Evolutionary conservation across 1,284 basidiomycete species (phyloP).

Genomic region (Rhodotorula sp.): DNA sequence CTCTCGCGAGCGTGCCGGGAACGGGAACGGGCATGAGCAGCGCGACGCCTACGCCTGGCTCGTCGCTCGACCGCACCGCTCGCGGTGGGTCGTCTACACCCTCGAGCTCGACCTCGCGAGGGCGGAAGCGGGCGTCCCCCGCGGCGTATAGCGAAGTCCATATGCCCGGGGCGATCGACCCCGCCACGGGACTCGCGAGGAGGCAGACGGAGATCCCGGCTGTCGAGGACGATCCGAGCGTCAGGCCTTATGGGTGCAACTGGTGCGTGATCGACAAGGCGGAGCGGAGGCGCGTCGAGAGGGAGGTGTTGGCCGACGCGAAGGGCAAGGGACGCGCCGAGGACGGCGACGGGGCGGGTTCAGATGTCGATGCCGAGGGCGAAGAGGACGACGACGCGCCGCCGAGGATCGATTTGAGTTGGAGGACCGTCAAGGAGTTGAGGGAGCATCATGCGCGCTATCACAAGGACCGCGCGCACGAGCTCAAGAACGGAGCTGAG

Average conservation of each 20-base stretch:
- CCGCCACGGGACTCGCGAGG: conserved; percentile 5
- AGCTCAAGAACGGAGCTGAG: conserved; percentile 3
- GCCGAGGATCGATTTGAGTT: conserved; percentile 3
- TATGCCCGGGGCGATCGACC: not conserved
- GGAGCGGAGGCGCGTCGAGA: not conserved
- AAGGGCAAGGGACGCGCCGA: conserved; percentile 9
- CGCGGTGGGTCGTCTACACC: too few species aligned
- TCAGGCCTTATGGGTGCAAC: conserved; percentile 39
- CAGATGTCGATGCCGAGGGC: not conserved
- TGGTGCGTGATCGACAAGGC: conserved; percentile 21
- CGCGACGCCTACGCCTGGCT: not conserved
- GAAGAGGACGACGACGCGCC: conserved; percentile 1
- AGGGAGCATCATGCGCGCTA: conserved; percentile 25
- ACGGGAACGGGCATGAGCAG: not conserved
- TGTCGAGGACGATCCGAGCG: conserved; percentile 37
- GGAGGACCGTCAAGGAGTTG: conserved; percentile 39
- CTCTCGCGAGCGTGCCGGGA: not conserved
- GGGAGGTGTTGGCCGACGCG: too few species aligned
- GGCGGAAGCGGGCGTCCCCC: too few species aligned
- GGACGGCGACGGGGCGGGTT: not conserved
- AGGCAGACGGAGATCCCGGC: conserved; percentile 38
- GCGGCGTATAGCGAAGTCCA: too few species aligned
- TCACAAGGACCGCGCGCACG: conserved; percentile 25
- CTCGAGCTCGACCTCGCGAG: too few species aligned
- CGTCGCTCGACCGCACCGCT: not conserved